Conservation (phyloP, 2,329 filamentous ascomycete species). For the Exophiala bonariae region DNA sequence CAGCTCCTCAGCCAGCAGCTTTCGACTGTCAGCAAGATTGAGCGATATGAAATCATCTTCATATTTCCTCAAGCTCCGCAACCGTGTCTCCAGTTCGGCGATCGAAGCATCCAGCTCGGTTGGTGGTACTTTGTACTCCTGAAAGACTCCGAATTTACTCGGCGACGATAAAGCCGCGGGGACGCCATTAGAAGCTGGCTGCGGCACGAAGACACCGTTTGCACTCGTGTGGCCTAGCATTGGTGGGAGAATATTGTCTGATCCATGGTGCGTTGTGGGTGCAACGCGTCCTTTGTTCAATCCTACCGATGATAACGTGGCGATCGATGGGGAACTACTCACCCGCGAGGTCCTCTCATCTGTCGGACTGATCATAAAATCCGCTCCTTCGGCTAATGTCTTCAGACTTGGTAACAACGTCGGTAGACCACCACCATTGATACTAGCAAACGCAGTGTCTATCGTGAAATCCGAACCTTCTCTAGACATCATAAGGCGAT, state of each 20-base stretch:
- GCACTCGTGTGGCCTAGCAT: constrained; percentile 18
- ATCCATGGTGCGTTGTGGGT: constrained; percentile 4
- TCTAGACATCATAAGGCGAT: constrained; percentile 16
- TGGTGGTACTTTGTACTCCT: constrained; percentile 11
- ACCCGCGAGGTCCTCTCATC: constrained; percentile 20
- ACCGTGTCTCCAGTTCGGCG: constrained; percentile 21
- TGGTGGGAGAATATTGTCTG: constrained; percentile 24
- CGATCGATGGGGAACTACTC: constrained; percentile 20
- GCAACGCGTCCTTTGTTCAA: constrained; percentile 11
- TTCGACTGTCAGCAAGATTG: constrained; percentile 26
- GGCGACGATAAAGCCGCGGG: constrained; percentile 13
- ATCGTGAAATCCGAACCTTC: constrained; percentile 23
- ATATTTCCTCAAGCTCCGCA: constrained; percentile 24
- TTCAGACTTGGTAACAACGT: constrained; percentile 25
- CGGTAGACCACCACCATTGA: constrained; percentile 12
- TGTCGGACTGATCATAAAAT: constrained; percentile 17
- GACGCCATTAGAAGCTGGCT: constrained; percentile 10
- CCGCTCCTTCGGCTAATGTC: constrained; percentile 20
- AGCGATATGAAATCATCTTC: constrained; percentile 28
- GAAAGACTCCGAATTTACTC: constrained; percentile 4
- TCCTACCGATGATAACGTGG: constrained; percentile 16
- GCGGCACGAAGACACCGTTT: constrained; percentile 17
- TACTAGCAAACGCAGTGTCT: constrained; percentile 13
- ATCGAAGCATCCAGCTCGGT: constrained; percentile 24
- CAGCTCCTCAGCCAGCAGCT: constrained; percentile 23